Evolutionary conservation across 1,284 basidiomycete genomes (phyloP).

Genomic region (Cutaneotrichosporon sp.): DNA sequence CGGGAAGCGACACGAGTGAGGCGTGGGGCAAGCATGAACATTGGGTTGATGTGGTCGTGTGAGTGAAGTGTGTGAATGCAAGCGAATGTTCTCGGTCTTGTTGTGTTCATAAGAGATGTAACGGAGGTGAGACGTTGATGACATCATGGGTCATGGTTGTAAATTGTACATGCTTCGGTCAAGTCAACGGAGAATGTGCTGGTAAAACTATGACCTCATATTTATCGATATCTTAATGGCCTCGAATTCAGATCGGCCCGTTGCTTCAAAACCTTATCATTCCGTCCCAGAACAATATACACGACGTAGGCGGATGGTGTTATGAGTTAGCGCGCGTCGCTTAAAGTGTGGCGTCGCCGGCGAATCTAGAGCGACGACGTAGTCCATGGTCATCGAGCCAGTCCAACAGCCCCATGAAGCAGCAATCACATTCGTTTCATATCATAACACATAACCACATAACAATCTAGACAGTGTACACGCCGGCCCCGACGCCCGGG

Average conservation of each 20-base stretch:
- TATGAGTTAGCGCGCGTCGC: too few relatives aligned
- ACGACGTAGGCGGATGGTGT: neutral
- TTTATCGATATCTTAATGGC: too few relatives aligned
- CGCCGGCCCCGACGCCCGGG: conserved; percentile 78
- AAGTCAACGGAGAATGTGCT: too few relatives aligned
- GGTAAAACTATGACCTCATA: too few relatives aligned
- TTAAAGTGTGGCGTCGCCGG: too few relatives aligned
- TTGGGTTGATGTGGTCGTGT: neutral
- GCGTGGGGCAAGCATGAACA: neutral
- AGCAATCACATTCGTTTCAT: neutral
- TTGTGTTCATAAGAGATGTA: neutral
- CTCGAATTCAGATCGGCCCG: too few relatives aligned
- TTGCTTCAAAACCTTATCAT: too few relatives aligned
- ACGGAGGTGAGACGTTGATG: neutral
- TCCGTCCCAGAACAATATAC: too few relatives aligned
- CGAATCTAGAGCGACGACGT: too few relatives aligned
- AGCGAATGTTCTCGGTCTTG: neutral
- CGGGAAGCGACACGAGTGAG: neutral
- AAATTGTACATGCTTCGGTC: too few relatives aligned
- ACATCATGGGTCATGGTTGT: neutral
- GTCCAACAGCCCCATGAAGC: too few relatives aligned
- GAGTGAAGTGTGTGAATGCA: neutral
- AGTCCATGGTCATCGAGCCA: neutral
- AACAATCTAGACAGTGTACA: conserved; percentile 44
- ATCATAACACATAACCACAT: neutral